Evolutionary conservation across 352 stramenopile genomes (phyloP), one percentile per base, ranked within the genome.

Genomic region (Plasmopara viticola): DNA sequence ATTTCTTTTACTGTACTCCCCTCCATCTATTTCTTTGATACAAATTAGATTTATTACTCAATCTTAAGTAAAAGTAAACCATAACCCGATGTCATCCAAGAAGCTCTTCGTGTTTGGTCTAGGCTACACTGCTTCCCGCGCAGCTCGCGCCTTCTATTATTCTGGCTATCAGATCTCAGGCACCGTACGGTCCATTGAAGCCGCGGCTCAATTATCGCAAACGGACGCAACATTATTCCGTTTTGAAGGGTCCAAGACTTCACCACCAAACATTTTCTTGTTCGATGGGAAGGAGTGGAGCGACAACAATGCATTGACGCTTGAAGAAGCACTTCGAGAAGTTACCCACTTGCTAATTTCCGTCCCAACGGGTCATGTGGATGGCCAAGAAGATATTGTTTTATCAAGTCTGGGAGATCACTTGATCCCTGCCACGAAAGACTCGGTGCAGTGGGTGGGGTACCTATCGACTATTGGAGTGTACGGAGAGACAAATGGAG

Each of bases 391-490:
- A 18, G 87, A 96, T 59, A 79, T 82, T 0, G 86, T 96, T 42
- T 58, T 95, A 0, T 66, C 69, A 30, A 68, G 60, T 25, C 40
- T 92, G 5, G 51, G 68, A 15, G 55, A 73, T 6, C 37, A 54
- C 6, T 59, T 94, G 7, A 13, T 90, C 28, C 51, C 47, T 25
- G 63, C 50, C 5, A 68, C 76, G 6, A 56, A 68, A 30, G 44
- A 60, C 35, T 84, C 68, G 46, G 57, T 94, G n/a, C 53, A 73
- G 25, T 97, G 88, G 88, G 60, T 95, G 42, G 90, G 69, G 10
- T 97, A 97, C 60, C 63, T 96, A 40, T 97, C 90, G 30, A 96
- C 87, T 20, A 96, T 95, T 48, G 84, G 85, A n/a, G 90, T 97
- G n/a, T 97, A 97, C 57, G 90, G 90, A 12, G 84, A 97, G 62